Evolutionary conservation across 2,329 filamentous ascomycete genomes (phyloP).

Genomic region (Colletotrichum sansevieriae): DNA sequence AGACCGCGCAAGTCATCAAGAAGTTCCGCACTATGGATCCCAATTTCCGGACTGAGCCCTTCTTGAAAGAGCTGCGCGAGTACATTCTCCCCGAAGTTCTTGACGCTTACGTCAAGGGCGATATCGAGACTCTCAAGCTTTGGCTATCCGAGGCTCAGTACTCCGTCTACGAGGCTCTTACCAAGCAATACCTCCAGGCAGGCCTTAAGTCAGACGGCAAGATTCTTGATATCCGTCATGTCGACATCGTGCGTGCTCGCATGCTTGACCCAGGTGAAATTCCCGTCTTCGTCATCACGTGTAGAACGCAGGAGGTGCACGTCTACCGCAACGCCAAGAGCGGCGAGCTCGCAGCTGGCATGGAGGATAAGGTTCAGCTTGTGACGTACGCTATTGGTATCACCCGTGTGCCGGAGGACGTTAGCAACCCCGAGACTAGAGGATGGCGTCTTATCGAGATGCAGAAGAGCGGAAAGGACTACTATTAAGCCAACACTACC

Average conservation of each 20-base stretch:
- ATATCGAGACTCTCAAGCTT: conserved; percentile 88
- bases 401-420: conserved; percentile 92
- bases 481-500: conserved; percentile 58
- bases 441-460: conserved; percentile 98
- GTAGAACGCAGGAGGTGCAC: conserved; percentile 96
- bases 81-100: conserved; percentile 98
- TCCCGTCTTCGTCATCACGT: conserved; percentile 97
- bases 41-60: conserved; percentile 92
- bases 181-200: conserved; percentile 93
- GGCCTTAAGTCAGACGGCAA: conserved; percentile 95
- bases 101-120: conserved; percentile 97
- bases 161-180: conserved; percentile 95
- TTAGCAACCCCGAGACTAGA: conserved; percentile 95
- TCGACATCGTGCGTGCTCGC: conserved; percentile 86
- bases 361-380: conserved; percentile 98
- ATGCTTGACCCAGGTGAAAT: conserved; percentile 89
- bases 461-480: conserved; percentile 97
- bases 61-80: conserved; percentile 94
- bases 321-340: conserved; percentile 95
- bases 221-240: conserved; percentile 94
- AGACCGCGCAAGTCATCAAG: conserved; percentile 97
- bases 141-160: conserved; percentile 98
- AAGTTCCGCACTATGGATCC: conserved; percentile 98
- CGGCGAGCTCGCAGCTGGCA: conserved; percentile 89
- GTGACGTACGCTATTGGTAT: conserved; percentile 99